Evolutionary conservation across 2,329 filamentous ascomycete genomes (phyloP).

Genomic region (Plectosphaerella plurivora): DNA sequence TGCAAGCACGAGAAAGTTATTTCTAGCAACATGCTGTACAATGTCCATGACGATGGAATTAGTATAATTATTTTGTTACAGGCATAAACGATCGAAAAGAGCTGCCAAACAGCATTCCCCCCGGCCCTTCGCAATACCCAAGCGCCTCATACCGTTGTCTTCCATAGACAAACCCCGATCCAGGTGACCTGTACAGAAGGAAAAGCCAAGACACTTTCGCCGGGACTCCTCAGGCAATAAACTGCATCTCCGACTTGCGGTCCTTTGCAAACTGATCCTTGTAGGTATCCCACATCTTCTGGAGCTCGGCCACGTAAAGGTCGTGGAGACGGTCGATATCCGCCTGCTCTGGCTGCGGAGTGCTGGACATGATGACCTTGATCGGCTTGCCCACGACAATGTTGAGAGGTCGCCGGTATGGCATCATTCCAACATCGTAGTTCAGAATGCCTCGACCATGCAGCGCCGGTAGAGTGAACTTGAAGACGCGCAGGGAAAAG

Average conservation of each 20-base stretch:
- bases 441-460: slow-evolving; percentile 93
- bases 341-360: slow-evolving; percentile 60
- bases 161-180: neutral
- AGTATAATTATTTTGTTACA: no score
- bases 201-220: neutral
- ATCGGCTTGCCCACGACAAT: slow-evolving; percentile 86
- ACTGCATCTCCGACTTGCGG: slow-evolving; percentile 61
- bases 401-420: slow-evolving; percentile 82
- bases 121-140: no score
- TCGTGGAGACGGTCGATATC: slow-evolving; percentile 80
- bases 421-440: slow-evolving; percentile 95
- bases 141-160: neutral
- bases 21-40: no score
- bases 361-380: slow-evolving; percentile 54
- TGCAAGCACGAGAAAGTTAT: no score
- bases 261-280: slow-evolving; percentile 69
- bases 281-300: slow-evolving; percentile 70
- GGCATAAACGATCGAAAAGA: no score
- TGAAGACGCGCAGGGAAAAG: slow-evolving; percentile 77
- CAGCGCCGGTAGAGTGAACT: slow-evolving; percentile 88
- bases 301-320: slow-evolving; percentile 71
- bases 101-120: neutral
- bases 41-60: no score
- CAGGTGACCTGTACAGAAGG: neutral
- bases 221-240: slow-evolving; percentile 45